A percentile compares a stretch with the other conserved stretches of the same genome.
Evolutionary conservation across 805 yeast genomes (phyloP).

Genomic region (Pichia kluyveri): DNA sequence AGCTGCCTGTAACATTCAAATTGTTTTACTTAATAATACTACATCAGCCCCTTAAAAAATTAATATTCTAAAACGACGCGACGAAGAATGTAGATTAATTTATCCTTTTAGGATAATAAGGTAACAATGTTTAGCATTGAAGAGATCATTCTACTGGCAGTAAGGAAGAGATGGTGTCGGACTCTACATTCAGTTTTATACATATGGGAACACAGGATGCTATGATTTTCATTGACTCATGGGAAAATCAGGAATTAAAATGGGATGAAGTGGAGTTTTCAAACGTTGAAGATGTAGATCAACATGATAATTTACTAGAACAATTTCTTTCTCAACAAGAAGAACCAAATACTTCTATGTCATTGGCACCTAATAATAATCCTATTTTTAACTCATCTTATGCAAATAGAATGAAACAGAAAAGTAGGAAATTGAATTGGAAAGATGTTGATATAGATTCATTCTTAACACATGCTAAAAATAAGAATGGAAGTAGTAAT

Average conservation of each 20-base stretch:
- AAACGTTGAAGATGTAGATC: constrained; percentile 10
- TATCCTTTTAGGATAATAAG: too few relatives aligned
- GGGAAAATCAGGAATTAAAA: constrained; percentile 24
- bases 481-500: constrained; percentile 1
- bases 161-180: constrained; percentile 12
- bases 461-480: neutral
- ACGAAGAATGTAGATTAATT: too few relatives aligned
- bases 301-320: constrained; percentile 17
- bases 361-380: constrained; percentile 16
- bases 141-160: too few relatives aligned
- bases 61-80: too few relatives aligned
- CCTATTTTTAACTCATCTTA: constrained; percentile 23
- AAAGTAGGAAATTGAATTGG: constrained; percentile 23
- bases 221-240: constrained; percentile 24
- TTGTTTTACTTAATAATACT: too few relatives aligned
- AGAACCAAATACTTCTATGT: constrained; percentile 21
- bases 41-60: too few relatives aligned
- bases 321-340: constrained; percentile 21
- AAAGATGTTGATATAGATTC: constrained; percentile 13
- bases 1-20: too few relatives aligned
- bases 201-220: constrained; percentile 25
- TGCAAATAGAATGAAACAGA: constrained; percentile 19
- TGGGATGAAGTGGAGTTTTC: constrained; percentile 27
- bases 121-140: too few relatives aligned
- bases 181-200: constrained; percentile 20